Percentiles rank a stretch among this genome's conserved stretches.
phyloP scores from a whole-genome alignment of 805 yeast genomes.

The Lipomyces kockii region DNA sequence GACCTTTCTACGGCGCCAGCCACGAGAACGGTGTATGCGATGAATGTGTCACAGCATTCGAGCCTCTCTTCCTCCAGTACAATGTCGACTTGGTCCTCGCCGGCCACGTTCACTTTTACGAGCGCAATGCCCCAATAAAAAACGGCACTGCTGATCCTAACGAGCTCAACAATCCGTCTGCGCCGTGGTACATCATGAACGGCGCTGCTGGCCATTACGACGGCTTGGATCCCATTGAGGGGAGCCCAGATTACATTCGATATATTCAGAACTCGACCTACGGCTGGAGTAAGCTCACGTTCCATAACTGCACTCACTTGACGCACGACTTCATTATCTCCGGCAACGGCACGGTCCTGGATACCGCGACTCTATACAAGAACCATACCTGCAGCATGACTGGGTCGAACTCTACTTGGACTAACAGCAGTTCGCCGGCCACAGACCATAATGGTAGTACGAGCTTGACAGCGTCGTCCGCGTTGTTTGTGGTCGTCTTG shows the following conservation, averaged over 20 bases:
- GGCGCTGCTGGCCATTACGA: constrained; percentile 43
- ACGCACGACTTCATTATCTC: constrained; percentile 42
- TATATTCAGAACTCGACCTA: constrained; percentile 20
- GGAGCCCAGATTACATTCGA: not conserved
- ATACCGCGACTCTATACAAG: constrained; percentile 40
- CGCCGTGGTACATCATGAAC: constrained; percentile 42
- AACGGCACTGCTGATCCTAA: constrained; percentile 38
- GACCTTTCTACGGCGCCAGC: constrained; percentile 41
- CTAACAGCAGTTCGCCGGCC: constrained; percentile 13
- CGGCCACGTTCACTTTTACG: constrained; percentile 42
- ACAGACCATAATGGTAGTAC: not conserved
- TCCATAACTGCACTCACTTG: constrained; percentile 41
- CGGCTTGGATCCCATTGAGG: constrained; percentile 35
- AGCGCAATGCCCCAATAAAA: constrained; percentile 37
- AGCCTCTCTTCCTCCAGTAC: constrained; percentile 33
- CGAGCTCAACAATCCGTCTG: constrained; percentile 40
- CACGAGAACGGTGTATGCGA: not conserved
- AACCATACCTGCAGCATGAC: constrained; percentile 10
- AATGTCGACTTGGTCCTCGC: constrained; percentile 40
- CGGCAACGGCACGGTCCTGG: constrained; percentile 37
- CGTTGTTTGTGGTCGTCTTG: not conserved
- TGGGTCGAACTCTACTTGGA: constrained; percentile 3
- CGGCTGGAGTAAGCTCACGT: constrained; percentile 42
- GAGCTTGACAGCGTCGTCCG: not conserved
- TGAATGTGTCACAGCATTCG: constrained; percentile 36